These are phyloP conservation scores for Boletus smithii DNA, from an alignment of 1,284 basidiomycete species.

Conservation along the genomic window DNA sequence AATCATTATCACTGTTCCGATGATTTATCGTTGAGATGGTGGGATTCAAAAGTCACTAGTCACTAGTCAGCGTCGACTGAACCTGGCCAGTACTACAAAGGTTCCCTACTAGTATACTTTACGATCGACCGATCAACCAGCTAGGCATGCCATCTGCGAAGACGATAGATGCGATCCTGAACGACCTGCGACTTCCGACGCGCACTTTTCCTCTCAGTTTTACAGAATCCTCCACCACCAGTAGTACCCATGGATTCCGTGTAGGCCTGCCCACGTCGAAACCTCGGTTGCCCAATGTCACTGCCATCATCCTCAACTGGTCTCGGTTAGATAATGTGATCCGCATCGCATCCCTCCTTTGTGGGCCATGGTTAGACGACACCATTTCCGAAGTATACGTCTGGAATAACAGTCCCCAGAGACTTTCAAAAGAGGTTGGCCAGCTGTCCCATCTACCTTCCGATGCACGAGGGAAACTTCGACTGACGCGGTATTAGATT, in stretches of 20 bases:
- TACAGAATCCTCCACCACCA: conserved; percentile 1
- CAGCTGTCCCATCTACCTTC: conserved; percentile 8
- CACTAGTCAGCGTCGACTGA: too few relatives aligned
- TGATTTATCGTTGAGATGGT: background rate
- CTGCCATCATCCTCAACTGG: conserved; percentile 65
- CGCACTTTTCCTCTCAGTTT: conserved; percentile 23
- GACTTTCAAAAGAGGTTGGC: conserved; percentile 42
- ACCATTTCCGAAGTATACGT: conserved; percentile 50
- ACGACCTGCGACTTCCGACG: conserved; percentile 14
- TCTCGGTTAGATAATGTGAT: conserved; percentile 58
- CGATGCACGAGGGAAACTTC: background rate
- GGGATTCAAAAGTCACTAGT: too few relatives aligned
- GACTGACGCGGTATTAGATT: conserved; percentile 35
- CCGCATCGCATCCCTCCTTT: conserved; percentile 51
- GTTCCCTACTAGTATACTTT: background rate
- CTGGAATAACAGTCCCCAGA: conserved; percentile 61
- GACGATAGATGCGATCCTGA: conserved; percentile 15
- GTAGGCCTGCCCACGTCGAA: conserved; percentile 11
- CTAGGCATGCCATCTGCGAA: conserved; percentile 4
- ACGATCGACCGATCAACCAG: background rate
- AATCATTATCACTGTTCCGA: too few relatives aligned
- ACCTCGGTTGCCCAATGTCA: conserved; percentile 36
- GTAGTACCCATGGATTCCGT: conserved; percentile 11
- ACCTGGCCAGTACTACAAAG: too few relatives aligned
- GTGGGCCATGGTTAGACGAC: conserved; percentile 44